Evolutionary conservation across 352 stramenopile genomes (phyloP).

Genomic region (Bremia lactucae): DNA sequence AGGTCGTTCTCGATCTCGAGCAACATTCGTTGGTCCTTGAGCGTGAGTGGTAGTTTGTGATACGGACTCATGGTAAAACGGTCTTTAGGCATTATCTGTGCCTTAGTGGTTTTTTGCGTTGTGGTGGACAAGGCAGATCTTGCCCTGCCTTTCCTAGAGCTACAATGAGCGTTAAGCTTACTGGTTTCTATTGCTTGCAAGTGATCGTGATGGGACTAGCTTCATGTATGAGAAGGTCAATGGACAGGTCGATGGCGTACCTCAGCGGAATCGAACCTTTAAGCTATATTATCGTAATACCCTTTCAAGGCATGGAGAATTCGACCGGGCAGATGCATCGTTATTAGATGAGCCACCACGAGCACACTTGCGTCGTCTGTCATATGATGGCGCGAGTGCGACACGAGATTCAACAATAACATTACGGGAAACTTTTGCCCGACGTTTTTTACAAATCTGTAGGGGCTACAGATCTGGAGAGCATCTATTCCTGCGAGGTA

Average conservation of each 20-base stretch:
- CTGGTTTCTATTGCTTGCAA: background rate
- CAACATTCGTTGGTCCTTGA: slow-evolving; percentile 11
- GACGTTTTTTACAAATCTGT: slow-evolving; percentile 6
- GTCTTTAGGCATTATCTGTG: slow-evolving; percentile 16
- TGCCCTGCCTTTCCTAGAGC: slow-evolving; percentile 4
- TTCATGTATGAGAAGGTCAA: slow-evolving; percentile 1
- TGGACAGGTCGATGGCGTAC: slow-evolving; percentile 14
- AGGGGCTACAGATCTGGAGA: slow-evolving; percentile 12
- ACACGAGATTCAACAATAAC: background rate
- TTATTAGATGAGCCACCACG: slow-evolving; percentile 6
- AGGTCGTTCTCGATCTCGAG: slow-evolving; percentile 11
- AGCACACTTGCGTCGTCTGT: slow-evolving; percentile 5
- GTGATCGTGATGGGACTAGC: no score
- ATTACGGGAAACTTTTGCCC: slow-evolving; percentile 3
- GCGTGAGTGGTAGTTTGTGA: slow-evolving; percentile 11
- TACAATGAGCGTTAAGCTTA: background rate
- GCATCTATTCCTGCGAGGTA: no score
- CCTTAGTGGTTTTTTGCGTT: slow-evolving; percentile 14
- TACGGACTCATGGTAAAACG: slow-evolving; percentile 23
- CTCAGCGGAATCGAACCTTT: slow-evolving; percentile 7
- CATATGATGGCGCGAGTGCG: slow-evolving; percentile 9
- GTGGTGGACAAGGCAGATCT: slow-evolving; percentile 12
- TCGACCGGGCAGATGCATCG: slow-evolving; percentile 1
- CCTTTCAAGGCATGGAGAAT: slow-evolving; percentile 3
- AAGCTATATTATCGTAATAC: slow-evolving; percentile 1